phyloP scores from a whole-genome alignment of 768 basidiomycete genomes.

The Boletus eberwhitei region DNA sequence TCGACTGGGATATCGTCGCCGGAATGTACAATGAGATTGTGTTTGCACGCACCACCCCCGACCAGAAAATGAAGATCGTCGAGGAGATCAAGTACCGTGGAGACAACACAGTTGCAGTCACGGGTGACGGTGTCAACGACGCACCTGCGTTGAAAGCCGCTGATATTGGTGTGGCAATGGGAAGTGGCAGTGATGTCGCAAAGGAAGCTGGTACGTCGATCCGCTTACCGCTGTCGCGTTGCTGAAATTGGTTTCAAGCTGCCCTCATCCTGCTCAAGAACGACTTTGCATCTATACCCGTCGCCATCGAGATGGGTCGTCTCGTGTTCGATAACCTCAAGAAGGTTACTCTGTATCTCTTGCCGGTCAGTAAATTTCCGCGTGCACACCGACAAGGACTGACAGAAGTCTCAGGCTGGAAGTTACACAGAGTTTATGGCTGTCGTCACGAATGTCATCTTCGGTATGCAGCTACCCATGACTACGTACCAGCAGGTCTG shows the following conservation, averaged over 20 bases:
- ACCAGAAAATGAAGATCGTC: slow-evolving; percentile 58
- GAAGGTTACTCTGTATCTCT: slow-evolving; percentile 44
- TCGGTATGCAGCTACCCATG: slow-evolving; percentile 59
- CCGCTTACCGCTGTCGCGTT: background rate
- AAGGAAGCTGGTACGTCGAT: slow-evolving; percentile 48
- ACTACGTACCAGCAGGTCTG: slow-evolving; percentile 52
- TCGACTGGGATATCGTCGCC: slow-evolving; percentile 40
- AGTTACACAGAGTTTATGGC: slow-evolving; percentile 59
- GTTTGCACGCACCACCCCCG: slow-evolving; percentile 54
- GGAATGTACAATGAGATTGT: slow-evolving; percentile 43
- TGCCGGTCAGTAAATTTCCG: slow-evolving; percentile 33
- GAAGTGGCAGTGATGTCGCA: slow-evolving; percentile 45
- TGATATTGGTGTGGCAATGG: slow-evolving; percentile 56
- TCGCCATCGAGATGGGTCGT: slow-evolving; percentile 57
- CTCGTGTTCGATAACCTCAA: slow-evolving; percentile 57
- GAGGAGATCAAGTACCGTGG: slow-evolving; percentile 48
- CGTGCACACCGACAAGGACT: background rate
- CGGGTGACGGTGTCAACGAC: slow-evolving; percentile 58
- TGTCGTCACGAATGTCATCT: slow-evolving; percentile 52
- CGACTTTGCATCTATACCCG: slow-evolving; percentile 55
- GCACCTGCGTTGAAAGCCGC: slow-evolving; percentile 49
- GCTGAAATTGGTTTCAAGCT: slow-evolving; percentile 23
- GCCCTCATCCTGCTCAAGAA: slow-evolving; percentile 52
- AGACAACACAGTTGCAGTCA: slow-evolving; percentile 48
- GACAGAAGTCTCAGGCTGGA: slow-evolving; percentile 35